Evolutionary conservation across 2,329 filamentous ascomycete species (phyloP), one percentile per base, ranked within the genome.

Genomic region (Nemania sp.): DNA sequence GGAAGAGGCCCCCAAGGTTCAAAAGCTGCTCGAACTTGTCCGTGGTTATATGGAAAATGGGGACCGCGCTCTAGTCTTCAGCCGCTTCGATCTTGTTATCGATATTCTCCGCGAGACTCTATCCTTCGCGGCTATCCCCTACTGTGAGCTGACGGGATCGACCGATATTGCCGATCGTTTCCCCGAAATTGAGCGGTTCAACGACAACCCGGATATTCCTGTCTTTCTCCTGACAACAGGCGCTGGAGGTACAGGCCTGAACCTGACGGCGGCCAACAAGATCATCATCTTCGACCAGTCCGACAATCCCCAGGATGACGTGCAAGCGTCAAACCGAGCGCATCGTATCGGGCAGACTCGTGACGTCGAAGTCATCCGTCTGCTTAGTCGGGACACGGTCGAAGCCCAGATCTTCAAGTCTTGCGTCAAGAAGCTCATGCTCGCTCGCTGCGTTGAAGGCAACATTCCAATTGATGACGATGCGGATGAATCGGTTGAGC

Each of bases 251-350:
- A 94, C 93, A 0, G 94, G 94, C 34, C 95, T 99, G 75, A 99
- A 99, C 72, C 75, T 99, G 49, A 94, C 93, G 6, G 90, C 89
- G 30, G 94, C 94, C 4, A 97, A 97, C 77, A 97, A 97, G 73
- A 93, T 99, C 63, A 84, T 99, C 72, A 94, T 99, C 66, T 97
- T 97, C 70, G 94, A 99, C 72, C 89, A 89, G 60, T 90, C 87
- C n/a, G 96, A 97, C 75, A 99, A 99, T 64, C 94, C 94, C 0
- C 94, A 99, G 69, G 93, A 97, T 63, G 94, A 99, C 68, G 86
- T 96, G n/a, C 94, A 99, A 71, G 94, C 94, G 0, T 94, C 97
- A 77, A 97, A 99, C 70, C 86, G 94, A 15, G 94, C 94, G 0
- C 94, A 99, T 73, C 88, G 94, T 12, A 90, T 99, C 7, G 94